Percentiles rank a stretch among this genome's conserved stretches.
These are phyloP conservation scores for Aspergillus diversus DNA, from an alignment of 495 filamentous ascomycete genomes.

Conservation along the genomic window DNA sequence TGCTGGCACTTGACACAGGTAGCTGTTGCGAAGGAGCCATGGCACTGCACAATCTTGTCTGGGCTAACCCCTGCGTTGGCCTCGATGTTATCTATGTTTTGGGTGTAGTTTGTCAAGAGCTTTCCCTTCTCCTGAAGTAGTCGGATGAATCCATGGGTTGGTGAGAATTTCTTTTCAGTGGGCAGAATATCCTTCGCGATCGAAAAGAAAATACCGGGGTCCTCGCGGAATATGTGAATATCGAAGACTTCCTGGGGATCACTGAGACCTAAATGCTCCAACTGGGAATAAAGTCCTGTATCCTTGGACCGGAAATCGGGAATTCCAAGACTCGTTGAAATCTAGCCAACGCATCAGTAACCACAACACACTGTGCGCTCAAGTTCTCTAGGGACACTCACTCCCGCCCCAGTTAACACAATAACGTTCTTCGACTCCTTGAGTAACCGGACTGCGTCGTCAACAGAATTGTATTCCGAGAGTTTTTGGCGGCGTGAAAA, in stretches of 20 bases:
- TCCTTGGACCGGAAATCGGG: slow-evolving; percentile 71
- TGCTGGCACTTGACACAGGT: slow-evolving; percentile 82
- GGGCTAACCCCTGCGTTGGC: slow-evolving; percentile 78
- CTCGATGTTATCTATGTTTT: slow-evolving; percentile 99
- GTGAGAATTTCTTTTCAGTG: slow-evolving; percentile 70
- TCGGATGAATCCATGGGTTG: slow-evolving; percentile 94
- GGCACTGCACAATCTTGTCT: slow-evolving; percentile 92
- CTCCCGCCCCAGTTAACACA: slow-evolving; percentile 90
- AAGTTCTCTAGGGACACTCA: slow-evolving; percentile 34
- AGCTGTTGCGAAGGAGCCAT: slow-evolving; percentile 92
- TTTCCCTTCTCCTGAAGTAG: slow-evolving; percentile 90
- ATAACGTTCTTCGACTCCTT: slow-evolving; percentile 80
- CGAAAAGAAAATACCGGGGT: slow-evolving; percentile 89
- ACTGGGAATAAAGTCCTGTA: slow-evolving; percentile 70
- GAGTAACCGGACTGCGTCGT: slow-evolving; percentile 82
- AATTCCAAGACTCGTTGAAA: slow-evolving; percentile 72
- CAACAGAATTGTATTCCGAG: slow-evolving; percentile 77
- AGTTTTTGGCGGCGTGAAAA: slow-evolving; percentile 81
- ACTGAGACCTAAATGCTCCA: slow-evolving; percentile 72
- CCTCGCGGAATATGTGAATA: slow-evolving; percentile 80
- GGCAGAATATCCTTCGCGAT: slow-evolving; percentile 92
- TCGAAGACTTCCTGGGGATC: slow-evolving; percentile 97
- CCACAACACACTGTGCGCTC: neutral
- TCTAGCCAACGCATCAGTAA: slow-evolving; percentile 45
- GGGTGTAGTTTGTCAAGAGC: slow-evolving; percentile 94